These are phyloP conservation scores for Xanthoconium stramineum DNA, from an alignment of 768 basidiomycete genomes.

Conservation along the genomic window DNA sequence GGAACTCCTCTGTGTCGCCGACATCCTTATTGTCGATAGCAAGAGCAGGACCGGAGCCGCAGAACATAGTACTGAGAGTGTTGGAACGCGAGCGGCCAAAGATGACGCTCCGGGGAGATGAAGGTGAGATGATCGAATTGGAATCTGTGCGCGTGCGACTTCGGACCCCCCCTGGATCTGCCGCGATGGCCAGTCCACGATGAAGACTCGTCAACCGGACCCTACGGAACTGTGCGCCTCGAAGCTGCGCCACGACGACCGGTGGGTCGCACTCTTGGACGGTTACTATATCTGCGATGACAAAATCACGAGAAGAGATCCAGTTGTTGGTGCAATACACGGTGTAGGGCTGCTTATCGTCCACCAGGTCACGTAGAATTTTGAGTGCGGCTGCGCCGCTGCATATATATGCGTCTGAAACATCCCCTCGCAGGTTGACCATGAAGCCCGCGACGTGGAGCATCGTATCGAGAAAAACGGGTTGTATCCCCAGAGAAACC, in stretches of 20 bases:
- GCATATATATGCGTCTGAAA: conserved; percentile 63
- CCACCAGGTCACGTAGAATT: conserved; percentile 42
- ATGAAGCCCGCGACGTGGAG: conserved; percentile 71
- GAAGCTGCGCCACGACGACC: conserved; percentile 52
- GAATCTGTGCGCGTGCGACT: conserved; percentile 26
- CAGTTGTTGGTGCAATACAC: conserved; percentile 50
- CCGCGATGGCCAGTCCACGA: conserved; percentile 39
- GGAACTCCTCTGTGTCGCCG: conserved; percentile 1
- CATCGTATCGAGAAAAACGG: conserved; percentile 63
- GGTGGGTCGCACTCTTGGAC: conserved; percentile 36
- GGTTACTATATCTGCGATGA: conserved; percentile 52
- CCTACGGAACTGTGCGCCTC: conserved; percentile 57
- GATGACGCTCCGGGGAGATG: conserved; percentile 28
- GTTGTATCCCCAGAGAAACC: conserved; percentile 41
- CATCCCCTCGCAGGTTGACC: conserved; percentile 51
- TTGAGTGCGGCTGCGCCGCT: conserved; percentile 48
- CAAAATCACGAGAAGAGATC: conserved; percentile 42
- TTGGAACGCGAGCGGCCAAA: conserved; percentile 28
- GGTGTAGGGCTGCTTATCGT: conserved; percentile 41
- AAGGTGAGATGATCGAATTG: conserved; percentile 24
- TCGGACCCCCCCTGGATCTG: conserved; percentile 10
- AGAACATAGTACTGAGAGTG: conserved; percentile 17
- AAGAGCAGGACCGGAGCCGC: neutral
- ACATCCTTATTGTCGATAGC: conserved; percentile 10
- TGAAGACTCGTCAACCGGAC: conserved; percentile 50